Evolutionary conservation across 2,329 filamentous ascomycete genomes (phyloP).

Genomic region (Botryotinia globosa): DNA sequence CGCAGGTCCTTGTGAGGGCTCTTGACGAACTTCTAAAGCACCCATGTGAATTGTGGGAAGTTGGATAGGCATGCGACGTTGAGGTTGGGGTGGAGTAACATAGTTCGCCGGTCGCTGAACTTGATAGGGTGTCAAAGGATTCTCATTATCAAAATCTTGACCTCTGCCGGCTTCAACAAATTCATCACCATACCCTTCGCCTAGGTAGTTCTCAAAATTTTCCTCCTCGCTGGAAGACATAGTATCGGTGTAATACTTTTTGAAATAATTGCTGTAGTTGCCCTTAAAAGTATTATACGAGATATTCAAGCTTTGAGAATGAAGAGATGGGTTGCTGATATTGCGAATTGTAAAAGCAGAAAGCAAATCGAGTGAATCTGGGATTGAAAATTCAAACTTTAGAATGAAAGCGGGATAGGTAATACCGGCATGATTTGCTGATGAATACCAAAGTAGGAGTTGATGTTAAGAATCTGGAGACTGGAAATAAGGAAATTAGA

Average conservation of each 20-base stretch:
- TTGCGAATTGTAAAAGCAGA: not conserved
- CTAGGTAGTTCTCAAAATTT: not conserved
- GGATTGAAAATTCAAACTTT: not conserved
- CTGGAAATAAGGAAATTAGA: not conserved
- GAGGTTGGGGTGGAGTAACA: not conserved
- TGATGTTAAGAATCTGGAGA: no score
- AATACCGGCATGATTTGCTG: no score
- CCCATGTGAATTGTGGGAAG: not conserved
- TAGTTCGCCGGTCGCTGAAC: not conserved
- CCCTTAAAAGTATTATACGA: no score
- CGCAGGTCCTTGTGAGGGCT: not conserved
- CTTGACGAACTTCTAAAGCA: not conserved
- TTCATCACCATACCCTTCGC: not conserved
- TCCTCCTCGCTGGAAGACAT: not conserved
- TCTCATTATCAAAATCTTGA: not conserved
- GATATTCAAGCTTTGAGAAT: not conserved
- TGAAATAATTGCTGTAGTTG: not conserved
- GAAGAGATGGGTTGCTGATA: not conserved
- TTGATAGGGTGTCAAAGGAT: not conserved
- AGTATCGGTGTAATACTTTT: not conserved
- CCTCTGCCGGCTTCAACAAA: not conserved
- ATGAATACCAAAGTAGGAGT: not conserved
- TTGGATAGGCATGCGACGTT: not conserved
- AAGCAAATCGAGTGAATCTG: not conserved
- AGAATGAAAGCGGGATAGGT: not conserved